phyloP scores from a whole-genome alignment of 2,329 filamentous ascomycete species.

The Neonectria neomacrospora region DNA sequence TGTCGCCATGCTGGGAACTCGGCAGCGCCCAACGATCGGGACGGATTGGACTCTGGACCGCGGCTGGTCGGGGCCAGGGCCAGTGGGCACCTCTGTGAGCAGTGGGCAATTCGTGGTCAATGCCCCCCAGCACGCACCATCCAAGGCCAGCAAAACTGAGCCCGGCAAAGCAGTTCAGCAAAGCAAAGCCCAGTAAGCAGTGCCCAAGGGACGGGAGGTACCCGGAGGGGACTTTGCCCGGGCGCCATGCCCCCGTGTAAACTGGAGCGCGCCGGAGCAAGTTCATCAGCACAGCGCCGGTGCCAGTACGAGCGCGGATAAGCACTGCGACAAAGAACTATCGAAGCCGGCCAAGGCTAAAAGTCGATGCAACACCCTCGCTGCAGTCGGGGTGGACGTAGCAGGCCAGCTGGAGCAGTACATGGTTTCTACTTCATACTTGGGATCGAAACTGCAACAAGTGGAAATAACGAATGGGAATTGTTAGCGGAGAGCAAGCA shows the following conservation, averaged over 20 bases:
- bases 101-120: conserved; percentile 38
- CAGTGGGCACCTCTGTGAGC: conserved; percentile 29
- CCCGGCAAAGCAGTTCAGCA: conserved; percentile 11
- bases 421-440: not conserved
- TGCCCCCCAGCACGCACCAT: conserved; percentile 37
- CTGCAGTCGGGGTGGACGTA: conserved; percentile 17
- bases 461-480: too few species aligned
- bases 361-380: conserved; percentile 19
- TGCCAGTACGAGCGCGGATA: conserved; percentile 27
- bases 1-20: conserved; percentile 14
- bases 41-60: conserved; percentile 28
- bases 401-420: conserved; percentile 3
- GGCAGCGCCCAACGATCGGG: conserved; percentile 31
- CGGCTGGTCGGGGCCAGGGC: conserved; percentile 28
- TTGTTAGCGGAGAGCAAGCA: conserved; percentile 1
- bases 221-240: conserved; percentile 23
- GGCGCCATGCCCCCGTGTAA: conserved; percentile 2
- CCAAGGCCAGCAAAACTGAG: conserved; percentile 16
- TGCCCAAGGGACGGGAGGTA: conserved; percentile 32
- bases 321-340: conserved; percentile 25
- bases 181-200: conserved; percentile 27
- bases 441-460: not conserved
- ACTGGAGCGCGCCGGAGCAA: conserved; percentile 16
- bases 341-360: conserved; percentile 17
- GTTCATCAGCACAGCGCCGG: conserved; percentile 20